A percentile compares a stretch with the other conserved stretches of the same genome.
phyloP scores from a whole-genome alignment of 495 filamentous ascomycete genomes.

The Penicillium paxilli region DNA sequence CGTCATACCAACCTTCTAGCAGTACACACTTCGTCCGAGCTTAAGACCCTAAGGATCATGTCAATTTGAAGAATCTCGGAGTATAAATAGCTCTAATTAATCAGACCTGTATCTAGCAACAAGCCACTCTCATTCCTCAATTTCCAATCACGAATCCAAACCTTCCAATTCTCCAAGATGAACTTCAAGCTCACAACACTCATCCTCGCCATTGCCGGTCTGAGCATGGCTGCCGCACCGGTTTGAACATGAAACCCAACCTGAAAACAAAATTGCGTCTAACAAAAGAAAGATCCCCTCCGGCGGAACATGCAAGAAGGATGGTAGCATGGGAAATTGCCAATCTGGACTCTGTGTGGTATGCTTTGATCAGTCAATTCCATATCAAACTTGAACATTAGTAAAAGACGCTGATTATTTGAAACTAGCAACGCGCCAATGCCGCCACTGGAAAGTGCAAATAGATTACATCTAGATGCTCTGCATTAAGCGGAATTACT shows the following conservation, averaged over 20 bases:
- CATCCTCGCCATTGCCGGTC: constrained; percentile 7
- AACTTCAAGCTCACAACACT: constrained; percentile 3
- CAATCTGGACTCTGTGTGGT: constrained; percentile 9
- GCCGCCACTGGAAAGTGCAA: constrained; percentile 9
- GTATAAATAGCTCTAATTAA: too few species aligned
- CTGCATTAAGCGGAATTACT: neutral
- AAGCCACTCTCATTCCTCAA: too few species aligned
- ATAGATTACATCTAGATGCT: neutral
- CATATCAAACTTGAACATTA: neutral
- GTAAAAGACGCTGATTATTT: neutral
- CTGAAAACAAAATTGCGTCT: neutral
- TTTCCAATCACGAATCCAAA: too few species aligned
- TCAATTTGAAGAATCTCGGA: too few species aligned
- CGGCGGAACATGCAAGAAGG: constrained; percentile 11
- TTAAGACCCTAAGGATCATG: too few species aligned
- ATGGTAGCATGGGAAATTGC: constrained; percentile 13
- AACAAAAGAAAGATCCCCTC: constrained; percentile 5
- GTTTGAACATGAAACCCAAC: neutral
- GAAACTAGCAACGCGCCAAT: constrained; percentile 4
- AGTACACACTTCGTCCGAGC: too few species aligned
- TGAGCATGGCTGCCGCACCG: neutral
- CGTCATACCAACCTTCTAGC: too few species aligned
- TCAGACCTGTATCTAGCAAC: too few species aligned
- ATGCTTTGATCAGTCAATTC: neutral
- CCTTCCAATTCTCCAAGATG: too few species aligned